Base-by-base conservation (phyloP, 495 filamentous ascomycete genomes). In the Tuber borchii region DNA sequence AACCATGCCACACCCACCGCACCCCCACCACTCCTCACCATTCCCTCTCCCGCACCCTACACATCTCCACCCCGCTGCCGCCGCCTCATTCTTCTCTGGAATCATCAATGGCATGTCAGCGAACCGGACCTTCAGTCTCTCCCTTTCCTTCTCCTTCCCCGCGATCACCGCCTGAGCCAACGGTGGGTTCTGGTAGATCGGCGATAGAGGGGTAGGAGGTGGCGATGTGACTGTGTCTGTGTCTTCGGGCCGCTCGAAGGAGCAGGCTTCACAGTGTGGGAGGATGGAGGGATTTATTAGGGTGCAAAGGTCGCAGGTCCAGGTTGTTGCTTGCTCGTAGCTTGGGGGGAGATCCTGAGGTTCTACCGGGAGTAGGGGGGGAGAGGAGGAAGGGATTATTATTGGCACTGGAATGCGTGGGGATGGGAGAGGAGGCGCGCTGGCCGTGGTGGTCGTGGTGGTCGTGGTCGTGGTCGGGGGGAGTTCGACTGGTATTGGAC, bases 221-320 rank as follows among this genome's bases (percentile, higher is more conserved):
- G 72, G 34, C 34, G 45, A 45, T 46, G 77, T 40, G 19, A 65
- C 78, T 72, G 83, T 26, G 9, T 26, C 83, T 19, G 83, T 71
- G 22, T 79, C 84, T 14, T 84, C 86, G 0, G 90, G 87, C 68
- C 91, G 87, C 81, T 93, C 90, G 1, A 86, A 84, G 9, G 87
- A 90, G 81, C 94, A 97, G 3, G 89, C 93, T 79, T 94, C 93
- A 83, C 94, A 97, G 78, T 87, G 88, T 16, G 92, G 86, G 77
- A 87, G 93, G 37, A 84, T 87, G 42, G 87, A 77, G 4, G 92
- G 90, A 80, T 98, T 98, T 71, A 90, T 88, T n/a, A 95, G 87
- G 0, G 95, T 98, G 81, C 95, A 97, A 45, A 89, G 86, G 34
- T 86, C 85, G 78, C 95, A 98, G 17, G 87, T 86, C 95, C 95